Evolutionary conservation across 1,139 yeast species (phyloP), one percentile per base, ranked within the genome.

Genomic region (Yamadazyma atlantica): DNA sequence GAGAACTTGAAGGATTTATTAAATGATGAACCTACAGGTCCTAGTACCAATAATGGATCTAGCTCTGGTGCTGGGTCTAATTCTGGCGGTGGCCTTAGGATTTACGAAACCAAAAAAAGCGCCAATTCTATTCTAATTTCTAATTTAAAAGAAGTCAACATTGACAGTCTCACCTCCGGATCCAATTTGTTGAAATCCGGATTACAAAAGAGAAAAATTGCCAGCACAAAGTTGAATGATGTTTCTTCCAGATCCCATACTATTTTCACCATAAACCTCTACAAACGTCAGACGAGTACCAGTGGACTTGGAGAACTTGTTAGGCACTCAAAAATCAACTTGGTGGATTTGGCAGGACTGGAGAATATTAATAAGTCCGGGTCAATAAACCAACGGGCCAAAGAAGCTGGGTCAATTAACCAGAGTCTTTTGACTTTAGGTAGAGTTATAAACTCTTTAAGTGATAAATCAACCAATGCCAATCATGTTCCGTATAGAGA

Each of bases 281-380:
- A 74, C 52, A 77, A 73, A 46, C 68, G 73, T 51, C 55, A 60
- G 55, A 14, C 9, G 4, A 28, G 16, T 28, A 9, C 19, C 7
- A 69, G 67, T 35, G 65, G 75, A 26, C 57, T 54, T 16, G 57
- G 67, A 34, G 65, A 75, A 26, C 57, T 54, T 16, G 57, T 72
- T 43, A 67, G 74, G 40, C 64, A 78, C 12, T 80, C 89, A 2
- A 85, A 82, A 48, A 72, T 89, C 55, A 86, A 87, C 53, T 65
- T 89, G 29, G 95, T 88, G 2, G 96, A 89, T 63, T 69, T 89
- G 45, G 97, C 97, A 0, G 96, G 97, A 0, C 84, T 94, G 12
- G 92, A 85, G 57, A 86, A 87, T 51, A 81, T 88, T 35, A 78
- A 71, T 43, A 67, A 87, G 41, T 84, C 95, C 0, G 96, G 96